These are phyloP conservation scores for Botrytis squamosa DNA, from an alignment of 2,329 filamentous ascomycete genomes.

Conservation along the genomic window DNA sequence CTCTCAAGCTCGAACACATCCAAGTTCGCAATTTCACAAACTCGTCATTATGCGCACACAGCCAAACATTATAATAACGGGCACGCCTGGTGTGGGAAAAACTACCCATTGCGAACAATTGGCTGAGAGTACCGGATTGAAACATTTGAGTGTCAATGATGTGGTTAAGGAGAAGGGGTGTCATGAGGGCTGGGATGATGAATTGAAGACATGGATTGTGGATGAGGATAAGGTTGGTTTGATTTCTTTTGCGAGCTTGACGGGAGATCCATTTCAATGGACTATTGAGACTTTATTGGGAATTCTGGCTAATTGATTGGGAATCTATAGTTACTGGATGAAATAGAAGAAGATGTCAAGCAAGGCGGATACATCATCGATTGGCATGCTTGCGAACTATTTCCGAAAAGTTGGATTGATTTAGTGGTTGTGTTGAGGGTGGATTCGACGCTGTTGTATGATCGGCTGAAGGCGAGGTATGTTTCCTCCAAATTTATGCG, in stretches of 20 bases:
- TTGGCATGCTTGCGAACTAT: constrained; percentile 97
- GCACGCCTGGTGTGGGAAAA: constrained; percentile 94
- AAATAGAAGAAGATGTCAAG: constrained; percentile 78
- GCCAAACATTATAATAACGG: constrained; percentile 93
- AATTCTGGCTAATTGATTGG: not conserved
- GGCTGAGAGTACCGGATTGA: constrained; percentile 71
- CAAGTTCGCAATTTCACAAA: not conserved
- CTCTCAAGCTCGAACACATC: not conserved
- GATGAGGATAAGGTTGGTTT: constrained; percentile 75
- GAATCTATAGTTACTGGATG: constrained; percentile 70
- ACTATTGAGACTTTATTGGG: not conserved
- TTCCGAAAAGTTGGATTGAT: constrained; percentile 91
- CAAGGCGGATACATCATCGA: constrained; percentile 86
- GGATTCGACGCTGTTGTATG: constrained; percentile 77
- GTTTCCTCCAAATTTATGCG: not conserved
- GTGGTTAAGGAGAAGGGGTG: constrained; percentile 86
- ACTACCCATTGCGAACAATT: constrained; percentile 86
- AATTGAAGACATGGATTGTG: constrained; percentile 84
- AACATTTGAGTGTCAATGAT: constrained; percentile 85
- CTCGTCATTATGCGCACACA: constrained; percentile 26
- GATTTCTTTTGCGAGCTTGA: not conserved
- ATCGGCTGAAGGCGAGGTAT: constrained; percentile 73
- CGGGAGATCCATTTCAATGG: not conserved
- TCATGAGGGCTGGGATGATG: constrained; percentile 84
- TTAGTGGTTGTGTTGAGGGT: constrained; percentile 88